These are phyloP conservation scores for Sungouiella blattae DNA, from an alignment of 805 yeast genomes.

Conservation along the genomic window DNA sequence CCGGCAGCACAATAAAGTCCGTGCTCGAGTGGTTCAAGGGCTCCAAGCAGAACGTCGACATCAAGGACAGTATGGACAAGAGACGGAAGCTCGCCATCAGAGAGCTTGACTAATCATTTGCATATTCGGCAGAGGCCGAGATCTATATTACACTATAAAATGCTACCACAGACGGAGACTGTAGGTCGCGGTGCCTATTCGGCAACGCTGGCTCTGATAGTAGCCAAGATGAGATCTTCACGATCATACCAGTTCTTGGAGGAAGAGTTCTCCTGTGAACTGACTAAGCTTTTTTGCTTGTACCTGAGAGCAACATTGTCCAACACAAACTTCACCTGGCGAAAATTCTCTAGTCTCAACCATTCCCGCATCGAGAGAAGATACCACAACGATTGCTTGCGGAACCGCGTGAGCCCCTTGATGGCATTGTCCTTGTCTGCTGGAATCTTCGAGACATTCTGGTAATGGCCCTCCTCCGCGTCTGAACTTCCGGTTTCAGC, in stretches of 20 bases:
- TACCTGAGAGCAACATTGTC: constrained; percentile 23
- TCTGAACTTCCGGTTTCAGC: constrained; percentile 2
- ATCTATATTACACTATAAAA: constrained; percentile 1
- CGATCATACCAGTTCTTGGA: constrained; percentile 35
- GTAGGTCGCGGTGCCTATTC: too few relatives aligned
- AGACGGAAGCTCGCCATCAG: constrained; percentile 40
- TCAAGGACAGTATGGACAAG: constrained; percentile 33
- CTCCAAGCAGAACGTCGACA: constrained; percentile 9
- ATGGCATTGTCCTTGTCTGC: constrained; percentile 36
- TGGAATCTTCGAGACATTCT: constrained; percentile 32
- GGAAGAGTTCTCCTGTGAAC: too few relatives aligned
- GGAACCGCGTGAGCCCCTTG: constrained; percentile 54
- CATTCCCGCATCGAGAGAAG: constrained; percentile 73
- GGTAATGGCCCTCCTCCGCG: constrained; percentile 29
- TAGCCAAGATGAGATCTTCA: constrained; percentile 26
- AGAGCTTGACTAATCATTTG: constrained; percentile 37
- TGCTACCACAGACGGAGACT: too few relatives aligned
- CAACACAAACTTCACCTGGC: constrained; percentile 25
- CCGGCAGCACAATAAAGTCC: constrained; percentile 17
- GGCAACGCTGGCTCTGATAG: constrained; percentile 12
- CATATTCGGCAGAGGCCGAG: background rate
- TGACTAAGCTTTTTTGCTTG: too few relatives aligned
- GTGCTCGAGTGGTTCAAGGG: constrained; percentile 24
- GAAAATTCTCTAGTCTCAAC: constrained; percentile 28
- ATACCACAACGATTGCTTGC: constrained; percentile 79